These are phyloP conservation scores for Peronospora belbahrii DNA, from an alignment of 352 stramenopile species.

Conservation along the genomic window DNA sequence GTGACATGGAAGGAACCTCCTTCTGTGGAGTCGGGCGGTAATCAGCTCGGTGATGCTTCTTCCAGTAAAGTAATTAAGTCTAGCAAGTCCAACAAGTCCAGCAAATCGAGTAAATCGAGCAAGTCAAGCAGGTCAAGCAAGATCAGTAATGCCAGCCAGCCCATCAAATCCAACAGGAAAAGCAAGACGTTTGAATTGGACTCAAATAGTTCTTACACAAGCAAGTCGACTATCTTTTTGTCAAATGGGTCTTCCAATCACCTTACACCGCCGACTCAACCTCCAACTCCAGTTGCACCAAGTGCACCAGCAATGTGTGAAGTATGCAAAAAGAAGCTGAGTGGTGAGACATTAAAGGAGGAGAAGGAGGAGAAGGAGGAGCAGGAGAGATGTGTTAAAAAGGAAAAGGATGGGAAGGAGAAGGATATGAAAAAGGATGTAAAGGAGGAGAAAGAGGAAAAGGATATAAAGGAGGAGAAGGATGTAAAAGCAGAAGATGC, in stretches of 20 bases:
- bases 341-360: constrained; percentile 27
- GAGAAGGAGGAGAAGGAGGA: constrained; percentile 25
- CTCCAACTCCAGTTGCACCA: constrained; percentile 16
- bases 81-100: constrained; percentile 27
- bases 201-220: constrained; percentile 10
- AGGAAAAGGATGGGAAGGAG: constrained; percentile 26
- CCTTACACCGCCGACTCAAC: constrained; percentile 12
- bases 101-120: constrained; percentile 23
- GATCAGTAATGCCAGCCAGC: constrained; percentile 13
- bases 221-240: constrained; percentile 6
- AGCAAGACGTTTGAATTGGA: constrained; percentile 14
- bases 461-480: constrained; percentile 25
- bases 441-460: constrained; percentile 15
- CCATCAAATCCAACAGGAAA: constrained; percentile 20
- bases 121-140: constrained; percentile 23
- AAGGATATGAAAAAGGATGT: constrained; percentile 16
- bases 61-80: constrained; percentile 16
- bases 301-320: constrained; percentile 36
- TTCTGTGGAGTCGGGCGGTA: constrained; percentile 21
- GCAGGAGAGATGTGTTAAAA: constrained; percentile 25
- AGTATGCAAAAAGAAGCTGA: constrained; percentile 59
- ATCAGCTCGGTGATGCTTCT: not conserved
- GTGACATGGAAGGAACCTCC: constrained; percentile 67
- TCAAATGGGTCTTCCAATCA: constrained; percentile 20
- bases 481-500: constrained; percentile 30